Conservation (phyloP, 2,329 filamentous ascomycete genomes). For the Phialophora verrucosa region DNA sequence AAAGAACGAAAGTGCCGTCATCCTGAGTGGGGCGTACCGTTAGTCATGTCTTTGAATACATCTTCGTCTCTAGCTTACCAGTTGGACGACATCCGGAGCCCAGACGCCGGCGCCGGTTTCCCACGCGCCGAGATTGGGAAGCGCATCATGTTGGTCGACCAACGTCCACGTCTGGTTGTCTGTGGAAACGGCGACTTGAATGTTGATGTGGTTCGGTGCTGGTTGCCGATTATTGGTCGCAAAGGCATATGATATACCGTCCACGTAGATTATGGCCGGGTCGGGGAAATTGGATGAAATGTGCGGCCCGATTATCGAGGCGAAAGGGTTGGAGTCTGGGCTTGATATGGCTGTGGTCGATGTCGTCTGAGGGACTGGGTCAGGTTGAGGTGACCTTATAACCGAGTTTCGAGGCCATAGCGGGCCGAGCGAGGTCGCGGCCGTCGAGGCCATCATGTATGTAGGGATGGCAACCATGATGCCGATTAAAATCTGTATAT, state of each 20-base stretch:
- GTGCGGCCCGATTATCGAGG: slow-evolving; percentile 39
- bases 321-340: slow-evolving; percentile 26
- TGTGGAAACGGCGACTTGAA: slow-evolving; percentile 61
- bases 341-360: slow-evolving; percentile 8
- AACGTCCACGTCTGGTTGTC: slow-evolving; percentile 57
- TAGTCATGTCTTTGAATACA: neutral
- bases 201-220: slow-evolving; percentile 42
- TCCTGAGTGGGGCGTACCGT: slow-evolving; percentile 37
- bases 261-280: slow-evolving; percentile 55
- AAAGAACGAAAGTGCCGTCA: slow-evolving; percentile 64
- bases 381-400: slow-evolving; percentile 25
- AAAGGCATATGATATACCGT: slow-evolving; percentile 64
- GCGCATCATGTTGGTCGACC: slow-evolving; percentile 58
- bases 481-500: slow-evolving; percentile 28
- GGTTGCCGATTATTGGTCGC: slow-evolving; percentile 58
- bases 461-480: slow-evolving; percentile 38
- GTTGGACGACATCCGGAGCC: slow-evolving; percentile 65
- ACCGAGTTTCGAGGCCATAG: slow-evolving; percentile 28
- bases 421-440: slow-evolving; percentile 24
- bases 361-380: slow-evolving; percentile 17
- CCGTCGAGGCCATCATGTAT: slow-evolving; percentile 33
- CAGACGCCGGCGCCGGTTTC: slow-evolving; percentile 61
- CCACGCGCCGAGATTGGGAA: slow-evolving; percentile 62
- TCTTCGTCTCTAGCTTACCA: slow-evolving; percentile 43
- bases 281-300: slow-evolving; percentile 50